Percentiles rank a stretch among this genome's conserved stretches.
phyloP scores from a whole-genome alignment of 2,329 filamentous ascomycete species.

The Botrytis medusae region DNA sequence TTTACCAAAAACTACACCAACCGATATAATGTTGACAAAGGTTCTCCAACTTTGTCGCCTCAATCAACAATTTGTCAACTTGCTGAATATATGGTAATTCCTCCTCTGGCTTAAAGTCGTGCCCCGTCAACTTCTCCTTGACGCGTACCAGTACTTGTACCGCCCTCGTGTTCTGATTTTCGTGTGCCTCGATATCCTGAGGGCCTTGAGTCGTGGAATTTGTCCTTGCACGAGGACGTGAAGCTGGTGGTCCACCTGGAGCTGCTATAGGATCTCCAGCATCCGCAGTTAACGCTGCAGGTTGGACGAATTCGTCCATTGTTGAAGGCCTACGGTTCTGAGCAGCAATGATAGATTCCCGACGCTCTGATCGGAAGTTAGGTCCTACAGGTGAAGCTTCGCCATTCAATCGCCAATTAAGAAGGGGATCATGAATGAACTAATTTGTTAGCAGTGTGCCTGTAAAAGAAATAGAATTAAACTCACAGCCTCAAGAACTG shows the following conservation, averaged over 20 bases:
- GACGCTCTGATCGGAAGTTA: constrained; percentile 63
- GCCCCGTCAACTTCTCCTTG: constrained; percentile 90
- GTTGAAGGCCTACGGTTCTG: constrained; percentile 64
- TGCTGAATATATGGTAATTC: constrained; percentile 84
- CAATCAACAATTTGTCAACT: constrained; percentile 90
- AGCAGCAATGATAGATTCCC: constrained; percentile 50
- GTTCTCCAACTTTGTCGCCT: constrained; percentile 96
- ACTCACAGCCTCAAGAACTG: constrained; percentile 93
- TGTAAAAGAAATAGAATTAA: constrained; percentile 1
- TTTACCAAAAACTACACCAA: constrained; percentile 96
- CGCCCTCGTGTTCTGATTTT: constrained; percentile 90
- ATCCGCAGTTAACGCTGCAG: constrained; percentile 52
- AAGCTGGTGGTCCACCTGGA: constrained; percentile 48
- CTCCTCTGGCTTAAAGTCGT: constrained; percentile 83
- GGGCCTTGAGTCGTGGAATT: constrained; percentile 54
- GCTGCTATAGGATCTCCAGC: constrained; percentile 42
- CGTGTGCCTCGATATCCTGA: constrained; percentile 50
- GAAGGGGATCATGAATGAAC: constrained; percentile 99
- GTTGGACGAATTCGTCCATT: constrained; percentile 61
- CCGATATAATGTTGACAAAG: constrained; percentile 98
- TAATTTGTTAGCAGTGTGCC: constrained; percentile 43
- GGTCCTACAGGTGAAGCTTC: constrained; percentile 61
- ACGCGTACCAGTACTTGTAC: constrained; percentile 89
- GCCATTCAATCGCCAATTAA: constrained; percentile 87
- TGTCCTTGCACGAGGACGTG: constrained; percentile 56